phyloP scores from a whole-genome alignment of 257 asterid species.

The Linderniella brevidens region DNA sequence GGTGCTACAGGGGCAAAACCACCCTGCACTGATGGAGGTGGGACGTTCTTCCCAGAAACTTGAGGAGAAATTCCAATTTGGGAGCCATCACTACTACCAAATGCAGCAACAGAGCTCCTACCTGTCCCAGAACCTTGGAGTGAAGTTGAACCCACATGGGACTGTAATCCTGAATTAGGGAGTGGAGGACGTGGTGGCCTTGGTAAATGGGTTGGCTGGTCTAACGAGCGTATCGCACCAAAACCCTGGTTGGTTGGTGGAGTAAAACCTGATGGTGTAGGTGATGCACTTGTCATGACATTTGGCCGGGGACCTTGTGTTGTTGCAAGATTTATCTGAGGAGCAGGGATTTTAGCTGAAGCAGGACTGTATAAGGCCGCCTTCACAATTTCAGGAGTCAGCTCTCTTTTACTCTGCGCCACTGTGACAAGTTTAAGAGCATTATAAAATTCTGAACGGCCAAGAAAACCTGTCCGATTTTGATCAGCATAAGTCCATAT shows the following conservation, averaged over 20 bases:
- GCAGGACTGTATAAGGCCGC: slow-evolving; percentile 90
- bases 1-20: slow-evolving; percentile 23
- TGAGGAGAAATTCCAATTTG: slow-evolving; percentile 32
- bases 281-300: slow-evolving; percentile 24
- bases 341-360: slow-evolving; percentile 88
- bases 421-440: slow-evolving; percentile 96
- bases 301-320: slow-evolving; percentile 28
- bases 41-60: slow-evolving; percentile 23
- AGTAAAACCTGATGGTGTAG: slow-evolving; percentile 20
- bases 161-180: slow-evolving; percentile 39
- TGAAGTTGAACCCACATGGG: slow-evolving; percentile 22
- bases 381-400: slow-evolving; percentile 83
- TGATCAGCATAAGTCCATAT: slow-evolving; percentile 85
- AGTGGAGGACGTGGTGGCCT: slow-evolving; percentile 41
- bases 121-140: slow-evolving; percentile 40
- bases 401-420: slow-evolving; percentile 75
- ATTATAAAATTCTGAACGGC: slow-evolving; percentile 78
- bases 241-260: slow-evolving; percentile 25
- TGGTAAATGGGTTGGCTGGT: slow-evolving; percentile 36
- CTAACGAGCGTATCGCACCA: slow-evolving; percentile 21
- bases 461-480: slow-evolving; percentile 55
- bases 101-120: slow-evolving; percentile 20
- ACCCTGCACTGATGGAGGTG: slow-evolving; percentile 31
- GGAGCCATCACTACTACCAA: slow-evolving; percentile 24
- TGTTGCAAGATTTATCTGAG: slow-evolving; percentile 53